Evolutionary conservation across 208 protist genomes (phyloP), one percentile per base, ranked within the genome.

Genomic region (Zelonia costaricensis): DNA sequence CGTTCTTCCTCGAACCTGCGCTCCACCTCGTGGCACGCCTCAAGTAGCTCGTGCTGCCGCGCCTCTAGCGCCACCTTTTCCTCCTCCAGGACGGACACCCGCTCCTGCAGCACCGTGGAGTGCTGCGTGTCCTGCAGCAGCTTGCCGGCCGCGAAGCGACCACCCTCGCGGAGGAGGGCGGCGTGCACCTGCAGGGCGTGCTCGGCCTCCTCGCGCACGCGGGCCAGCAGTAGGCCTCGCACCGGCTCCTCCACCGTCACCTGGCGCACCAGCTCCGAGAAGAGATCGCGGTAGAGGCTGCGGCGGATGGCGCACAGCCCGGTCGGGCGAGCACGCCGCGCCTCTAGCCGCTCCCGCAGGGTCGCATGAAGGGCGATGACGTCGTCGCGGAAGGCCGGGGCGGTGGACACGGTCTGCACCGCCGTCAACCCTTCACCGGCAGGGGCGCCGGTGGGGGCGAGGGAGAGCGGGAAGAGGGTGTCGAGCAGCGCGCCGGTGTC

Each of bases 201-300:
- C 46, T 81, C 62, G 27, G 98, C 58, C 69, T 99, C 98, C 47
- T 99, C 98, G 0, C 97, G 72, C 44, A 99, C 80, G 10, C 97
- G 89, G 30, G 98, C 81, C 27, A 99, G 78, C 63, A 99, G 79
- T 42, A 99, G 76, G 13, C 98, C 98, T 3, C 98, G 78, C 65
- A 98, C 97, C 5, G 96, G 92, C 62, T 98, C 98, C 59, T 98
- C 97, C n/a, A 99, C 71, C 10, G 98, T 99, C 15, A 99, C 81
- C 73, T 99, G 92, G 5, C 98, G 94, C 57, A 99, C 98, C 12
- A 99, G 63, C 70, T 92, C 88, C 69, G 94, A 97, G 74, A 99
- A 99, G n/a, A 92, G 75, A 63, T 99, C 97, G 12, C 82, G 35
- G 70, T 99, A 99, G 5, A 99, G 76, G 68, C 98, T 93, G 42